Evolutionary conservation across 2,329 filamentous ascomycete genomes (phyloP), one percentile per base, ranked within the genome.

Genomic region (Botryotinia narcissicola): DNA sequence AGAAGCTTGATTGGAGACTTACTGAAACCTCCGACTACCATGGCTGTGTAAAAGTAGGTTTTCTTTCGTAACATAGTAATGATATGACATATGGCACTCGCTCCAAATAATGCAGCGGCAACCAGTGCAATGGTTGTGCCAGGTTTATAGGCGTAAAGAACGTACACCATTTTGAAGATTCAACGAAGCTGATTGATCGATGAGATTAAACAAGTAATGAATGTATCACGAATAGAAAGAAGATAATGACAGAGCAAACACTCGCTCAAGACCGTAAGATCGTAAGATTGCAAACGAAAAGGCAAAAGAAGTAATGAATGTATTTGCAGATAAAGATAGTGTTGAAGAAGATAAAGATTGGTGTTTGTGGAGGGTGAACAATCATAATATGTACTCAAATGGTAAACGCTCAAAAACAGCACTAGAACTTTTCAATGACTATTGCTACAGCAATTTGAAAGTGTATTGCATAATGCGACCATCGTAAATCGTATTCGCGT

Each of bases 11-110:
- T 7, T 7, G n/a, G 10, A 51, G 9, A 67, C 63, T 35, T 51
- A 67, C 63, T 67, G 63, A 37, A 9, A 32, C 42, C 48, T 51
- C 63, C 63, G 35, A 37, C 29, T 35, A 40, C 29, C 63, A 67
- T 51, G 22, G 63, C 29, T 32, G 63, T 51, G 44, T 67, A 67
- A 44, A 67, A 67, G 29, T 35, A 51, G 20, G 63, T 67, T 51
- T 35, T 46, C 40, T 67, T 67, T 51, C 14, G 29, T 16, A 67
- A 4, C 63, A 67, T 67, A 10, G 20, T 35, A 4, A 35, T 9
- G 18, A 59, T 29, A 59, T 59, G 57, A 22, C 20, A 32, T 20
- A 2, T 35, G 9, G 57, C 18, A 59, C 57, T 59, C 16, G 20
- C 2, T 59, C 29, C 57, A 35, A 59, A 59, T 3, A 35, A 35